Evolutionary conservation across 768 basidiomycete genomes (phyloP), one percentile per base, ranked within the genome.

Genomic region (Epithele typhae): DNA sequence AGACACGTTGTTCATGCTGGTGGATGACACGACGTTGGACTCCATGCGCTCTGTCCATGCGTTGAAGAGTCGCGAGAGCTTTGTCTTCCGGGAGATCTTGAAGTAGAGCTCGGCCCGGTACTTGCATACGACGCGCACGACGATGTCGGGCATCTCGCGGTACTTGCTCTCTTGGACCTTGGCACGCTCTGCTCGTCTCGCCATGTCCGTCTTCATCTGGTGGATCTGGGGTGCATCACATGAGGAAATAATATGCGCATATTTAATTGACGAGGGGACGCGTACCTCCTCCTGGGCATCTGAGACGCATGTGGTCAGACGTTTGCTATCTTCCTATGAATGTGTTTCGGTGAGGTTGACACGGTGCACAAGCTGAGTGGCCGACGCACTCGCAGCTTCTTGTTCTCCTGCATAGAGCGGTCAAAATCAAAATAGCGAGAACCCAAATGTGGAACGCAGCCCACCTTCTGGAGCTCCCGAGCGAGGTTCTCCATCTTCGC

Each of bases 11-110:
- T 30, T 7, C 7, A 37, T 43, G 41, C 24, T 25, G 38, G 34
- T 19, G 37, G 37, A 33, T 17, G 27, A 35, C 27, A 37, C 32
- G 19, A 37, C 43, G 43, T 51, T 56, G 25, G 53, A 53, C 62
- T 90, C 89, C 91, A 93, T 93, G 52, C 90, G 76, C 41, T 87
- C 87, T 22, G 87, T 89, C 89, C 90, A 92, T 24, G 89, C 86
- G 57, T 81, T 84, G 64, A 92, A 90, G 46, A 92, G 73, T 45
- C 85, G 77, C 45, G 83, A 81, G 25, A 93, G 72, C 62, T 90
- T 92, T 22, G 87, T 90, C 68, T 92, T 92, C 63, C 91, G 84
- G 8, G 87, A 88, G 54, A 93, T 89, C 66, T 91, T 92, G 79
- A 93, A 93, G 71, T 88, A 91, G 34, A 93, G 75, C 59, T 93